Conservation (phyloP, 495 filamentous ascomycete genomes). For the Xeromyces bisporus region DNA sequence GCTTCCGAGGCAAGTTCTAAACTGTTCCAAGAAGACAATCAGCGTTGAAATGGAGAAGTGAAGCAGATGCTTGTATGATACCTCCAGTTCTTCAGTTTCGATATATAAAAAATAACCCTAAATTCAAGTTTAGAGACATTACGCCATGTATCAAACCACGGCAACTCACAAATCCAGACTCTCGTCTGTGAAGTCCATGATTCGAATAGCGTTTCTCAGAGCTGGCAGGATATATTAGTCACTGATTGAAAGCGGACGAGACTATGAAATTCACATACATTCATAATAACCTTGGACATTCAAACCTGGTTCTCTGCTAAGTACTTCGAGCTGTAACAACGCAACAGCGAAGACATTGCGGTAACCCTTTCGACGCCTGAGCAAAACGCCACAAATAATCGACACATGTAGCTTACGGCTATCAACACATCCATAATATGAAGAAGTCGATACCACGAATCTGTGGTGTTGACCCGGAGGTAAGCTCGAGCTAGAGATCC, state of each 20-base stretch:
- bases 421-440: conserved; percentile 5
- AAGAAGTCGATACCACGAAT: conserved; percentile 1
- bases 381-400: conserved; percentile 4
- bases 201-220: conserved; percentile 32
- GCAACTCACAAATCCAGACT: conserved; percentile 40
- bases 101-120: conserved; percentile 49
- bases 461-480: conserved; percentile 2
- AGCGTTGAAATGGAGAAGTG: neutral
- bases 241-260: neutral
- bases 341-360: conserved; percentile 46
- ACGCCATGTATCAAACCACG: too few relatives aligned
- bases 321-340: conserved; percentile 51
- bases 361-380: conserved; percentile 25
- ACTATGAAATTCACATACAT: conserved; percentile 21
- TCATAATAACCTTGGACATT: conserved; percentile 31
- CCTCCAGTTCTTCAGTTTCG: conserved; percentile 37
- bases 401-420: conserved; percentile 9
- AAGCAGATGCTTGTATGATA: conserved; percentile 2
- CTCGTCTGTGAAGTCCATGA: conserved; percentile 37
- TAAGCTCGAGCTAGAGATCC: conserved; percentile 9
- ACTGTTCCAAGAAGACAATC: conserved; percentile 9
- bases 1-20: conserved; percentile 29
- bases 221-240: conserved; percentile 8
- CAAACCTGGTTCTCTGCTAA: conserved; percentile 19
- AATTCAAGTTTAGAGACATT: neutral